Evolutionary conservation across 192 early-diverging fungal species (phyloP).

Genomic region (Funneliformis mosseae): DNA sequence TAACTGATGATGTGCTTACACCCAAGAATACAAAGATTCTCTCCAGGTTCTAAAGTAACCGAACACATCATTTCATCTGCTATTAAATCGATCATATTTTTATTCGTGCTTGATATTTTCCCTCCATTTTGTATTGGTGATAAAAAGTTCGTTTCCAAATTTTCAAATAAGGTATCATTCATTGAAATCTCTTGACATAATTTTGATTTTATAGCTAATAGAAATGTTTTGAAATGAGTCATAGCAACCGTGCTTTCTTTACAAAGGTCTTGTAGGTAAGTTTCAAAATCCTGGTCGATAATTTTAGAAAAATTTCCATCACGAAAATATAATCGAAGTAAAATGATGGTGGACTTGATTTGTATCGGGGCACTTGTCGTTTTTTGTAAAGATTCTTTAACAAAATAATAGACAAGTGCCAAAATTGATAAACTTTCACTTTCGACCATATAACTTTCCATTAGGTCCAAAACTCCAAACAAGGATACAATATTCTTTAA

Average conservation of each 20-base stretch:
- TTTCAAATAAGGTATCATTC: not conserved
- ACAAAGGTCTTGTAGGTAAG: not conserved
- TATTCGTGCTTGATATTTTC: not conserved
- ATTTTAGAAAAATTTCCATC: not conserved
- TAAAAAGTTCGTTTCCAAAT: not conserved
- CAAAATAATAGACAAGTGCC: not conserved
- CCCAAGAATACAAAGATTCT: not conserved
- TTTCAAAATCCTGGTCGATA: not conserved
- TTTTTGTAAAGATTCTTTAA: not conserved
- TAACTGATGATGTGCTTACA: not conserved
- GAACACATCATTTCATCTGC: slow-evolving; percentile 8
- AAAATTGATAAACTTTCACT: not conserved
- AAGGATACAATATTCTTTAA: not conserved
- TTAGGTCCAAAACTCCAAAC: not conserved
- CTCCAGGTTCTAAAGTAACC: not conserved
- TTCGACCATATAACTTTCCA: not conserved
- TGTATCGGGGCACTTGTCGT: not conserved
- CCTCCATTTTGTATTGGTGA: not conserved
- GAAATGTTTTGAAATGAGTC: not conserved
- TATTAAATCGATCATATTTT: not conserved
- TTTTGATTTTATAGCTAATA: not conserved
- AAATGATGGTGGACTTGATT: not conserved
- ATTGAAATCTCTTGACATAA: not conserved
- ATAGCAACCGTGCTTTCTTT: not conserved
- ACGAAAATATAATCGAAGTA: not conserved